phyloP scores from a whole-genome alignment of 768 basidiomycete species.

The Suillus luteus region DNA sequence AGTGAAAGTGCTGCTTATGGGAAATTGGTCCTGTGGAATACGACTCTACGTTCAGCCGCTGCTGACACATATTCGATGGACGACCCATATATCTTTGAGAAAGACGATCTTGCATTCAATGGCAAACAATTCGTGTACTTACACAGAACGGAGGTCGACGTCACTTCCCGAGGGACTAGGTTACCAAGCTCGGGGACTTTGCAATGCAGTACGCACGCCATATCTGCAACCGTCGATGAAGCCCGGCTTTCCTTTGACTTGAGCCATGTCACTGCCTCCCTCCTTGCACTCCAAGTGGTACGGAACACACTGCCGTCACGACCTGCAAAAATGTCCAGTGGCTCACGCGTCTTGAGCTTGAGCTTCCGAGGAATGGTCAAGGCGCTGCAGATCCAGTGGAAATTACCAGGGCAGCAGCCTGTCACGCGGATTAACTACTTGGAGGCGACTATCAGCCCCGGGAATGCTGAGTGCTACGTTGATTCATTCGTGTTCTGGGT shows the following conservation, averaged over 20 bases:
- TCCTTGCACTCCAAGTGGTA: slow-evolving; percentile 50
- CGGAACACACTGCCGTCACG: slow-evolving; percentile 44
- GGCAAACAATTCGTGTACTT: slow-evolving; percentile 47
- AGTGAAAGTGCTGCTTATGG: slow-evolving; percentile 45
- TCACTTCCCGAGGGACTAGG: slow-evolving; percentile 23
- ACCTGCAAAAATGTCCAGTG: neutral
- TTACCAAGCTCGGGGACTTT: slow-evolving; percentile 11
- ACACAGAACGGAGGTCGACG: slow-evolving; percentile 33
- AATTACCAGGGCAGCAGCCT: slow-evolving; percentile 50
- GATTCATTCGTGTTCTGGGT: slow-evolving; percentile 58
- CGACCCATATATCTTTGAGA: slow-evolving; percentile 59
- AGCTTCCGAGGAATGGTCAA: slow-evolving; percentile 39
- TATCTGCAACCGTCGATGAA: slow-evolving; percentile 53
- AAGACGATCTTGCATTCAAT: slow-evolving; percentile 47
- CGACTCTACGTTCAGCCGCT: slow-evolving; percentile 60
- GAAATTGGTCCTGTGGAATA: slow-evolving; percentile 46
- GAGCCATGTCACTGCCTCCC: slow-evolving; percentile 66
- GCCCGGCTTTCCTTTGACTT: slow-evolving; percentile 57
- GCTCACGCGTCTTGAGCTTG: slow-evolving; percentile 13
- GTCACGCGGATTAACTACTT: slow-evolving; percentile 38
- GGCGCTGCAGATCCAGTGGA: slow-evolving; percentile 49
- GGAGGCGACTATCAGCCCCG: slow-evolving; percentile 21
- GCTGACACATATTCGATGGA: slow-evolving; percentile 70
- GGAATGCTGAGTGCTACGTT: slow-evolving; percentile 36
- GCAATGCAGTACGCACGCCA: slow-evolving; percentile 35